These are phyloP conservation scores for Pestalotiopsis sp. DNA, from an alignment of 2,329 filamentous ascomycete genomes.

Conservation along the genomic window DNA sequence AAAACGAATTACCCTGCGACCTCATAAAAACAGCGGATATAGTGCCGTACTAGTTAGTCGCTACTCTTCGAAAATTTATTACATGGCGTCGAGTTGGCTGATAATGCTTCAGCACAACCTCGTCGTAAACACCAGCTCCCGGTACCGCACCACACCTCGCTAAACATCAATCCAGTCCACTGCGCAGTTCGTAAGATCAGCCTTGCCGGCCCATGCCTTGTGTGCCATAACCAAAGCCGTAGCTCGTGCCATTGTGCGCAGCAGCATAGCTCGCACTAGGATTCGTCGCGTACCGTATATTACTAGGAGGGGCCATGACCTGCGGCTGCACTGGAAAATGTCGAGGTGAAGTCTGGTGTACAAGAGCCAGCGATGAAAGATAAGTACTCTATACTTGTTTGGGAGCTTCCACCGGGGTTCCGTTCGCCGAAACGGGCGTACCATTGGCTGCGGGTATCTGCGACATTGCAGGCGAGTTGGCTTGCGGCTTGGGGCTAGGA, in stretches of 20 bases:
- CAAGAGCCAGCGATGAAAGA: background rate
- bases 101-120: no score
- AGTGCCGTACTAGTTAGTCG: background rate
- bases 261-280: background rate
- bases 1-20: background rate
- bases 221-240: background rate
- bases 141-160: no score
- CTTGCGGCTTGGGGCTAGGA: conserved; percentile 27
- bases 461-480: conserved; percentile 21
- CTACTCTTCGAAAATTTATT: background rate
- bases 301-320: background rate
- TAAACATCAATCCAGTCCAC: no score
- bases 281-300: background rate
- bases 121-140: no score
- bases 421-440: conserved; percentile 21
- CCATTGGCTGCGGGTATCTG: conserved; percentile 26
- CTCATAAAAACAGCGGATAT: background rate
- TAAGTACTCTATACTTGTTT: conserved; percentile 10
- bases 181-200: no score
- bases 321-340: background rate
- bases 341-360: background rate
- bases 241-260: background rate
- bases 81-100: background rate
- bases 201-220: no score
- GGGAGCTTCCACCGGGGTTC: conserved; percentile 24